A percentile compares a stretch with the other conserved stretches of the same genome.
These are phyloP conservation scores for Mycosarcoma mackinlayi DNA, from an alignment of 1,284 basidiomycete species.

Conservation along the genomic window DNA sequence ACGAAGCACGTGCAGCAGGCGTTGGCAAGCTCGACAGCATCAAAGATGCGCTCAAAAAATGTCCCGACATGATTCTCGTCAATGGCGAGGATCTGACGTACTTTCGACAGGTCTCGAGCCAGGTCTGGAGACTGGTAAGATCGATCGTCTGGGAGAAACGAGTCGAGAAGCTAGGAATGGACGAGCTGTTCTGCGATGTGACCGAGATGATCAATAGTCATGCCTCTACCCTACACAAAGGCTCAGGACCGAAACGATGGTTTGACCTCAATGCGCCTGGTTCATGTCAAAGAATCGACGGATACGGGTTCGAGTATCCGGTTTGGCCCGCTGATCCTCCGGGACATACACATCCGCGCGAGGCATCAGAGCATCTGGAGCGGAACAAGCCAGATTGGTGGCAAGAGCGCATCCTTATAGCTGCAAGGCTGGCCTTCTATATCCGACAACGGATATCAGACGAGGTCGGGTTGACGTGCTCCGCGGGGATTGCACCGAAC, in stretches of 20 bases:
- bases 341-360: slow-evolving; percentile 24
- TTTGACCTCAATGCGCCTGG: slow-evolving; percentile 28
- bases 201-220: slow-evolving; percentile 66
- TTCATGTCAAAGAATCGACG: background rate
- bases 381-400: slow-evolving; percentile 28
- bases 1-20: slow-evolving; percentile 68
- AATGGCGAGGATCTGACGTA: slow-evolving; percentile 69
- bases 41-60: slow-evolving; percentile 61
- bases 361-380: slow-evolving; percentile 17
- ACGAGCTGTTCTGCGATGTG: slow-evolving; percentile 69
- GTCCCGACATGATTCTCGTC: slow-evolving; percentile 68
- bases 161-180: slow-evolving; percentile 69
- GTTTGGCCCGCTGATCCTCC: slow-evolving; percentile 29
- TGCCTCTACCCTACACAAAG: slow-evolving; percentile 12
- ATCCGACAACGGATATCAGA: slow-evolving; percentile 61
- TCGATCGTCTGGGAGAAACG: slow-evolving; percentile 51
- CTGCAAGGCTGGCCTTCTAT: slow-evolving; percentile 66
- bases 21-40: slow-evolving; percentile 67
- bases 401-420: slow-evolving; percentile 46
- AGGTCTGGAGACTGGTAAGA: slow-evolving; percentile 64
- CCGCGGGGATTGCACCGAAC: slow-evolving; percentile 66
- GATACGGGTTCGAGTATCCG: slow-evolving; percentile 54
- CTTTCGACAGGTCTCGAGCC: slow-evolving; percentile 63
- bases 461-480: slow-evolving; percentile 67
- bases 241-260: slow-evolving; percentile 3